A percentile compares a stretch with the other conserved stretches of the same genome.
phyloP scores from a whole-genome alignment of 1,284 basidiomycete species.

The Agroathelia rolfsii region DNA sequence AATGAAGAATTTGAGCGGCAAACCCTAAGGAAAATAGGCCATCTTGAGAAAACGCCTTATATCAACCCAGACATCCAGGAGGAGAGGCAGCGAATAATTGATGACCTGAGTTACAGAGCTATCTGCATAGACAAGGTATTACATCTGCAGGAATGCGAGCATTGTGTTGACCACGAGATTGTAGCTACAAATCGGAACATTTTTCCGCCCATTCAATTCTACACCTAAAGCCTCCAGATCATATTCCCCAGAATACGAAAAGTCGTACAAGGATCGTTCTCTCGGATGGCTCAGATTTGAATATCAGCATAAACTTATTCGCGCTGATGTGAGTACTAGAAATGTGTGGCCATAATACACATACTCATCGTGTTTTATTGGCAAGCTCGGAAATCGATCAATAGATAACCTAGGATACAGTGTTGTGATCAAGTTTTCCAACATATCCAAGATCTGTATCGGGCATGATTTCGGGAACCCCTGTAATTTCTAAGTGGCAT shows the following conservation, averaged over 20 bases:
- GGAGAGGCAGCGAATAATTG: conserved; percentile 35
- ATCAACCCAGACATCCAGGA: conserved; percentile 50
- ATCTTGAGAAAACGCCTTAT: conserved; percentile 49
- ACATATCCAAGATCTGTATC: conserved; percentile 47
- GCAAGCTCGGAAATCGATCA: conserved; percentile 44
- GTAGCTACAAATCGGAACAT: conserved; percentile 22
- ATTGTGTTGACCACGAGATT: too few relatives aligned
- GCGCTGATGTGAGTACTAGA: conserved; percentile 46
- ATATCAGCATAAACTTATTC: conserved; percentile 55
- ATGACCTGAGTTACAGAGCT: conserved; percentile 33
- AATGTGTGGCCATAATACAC: conserved; percentile 3
- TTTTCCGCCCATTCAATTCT: conserved; percentile 20
- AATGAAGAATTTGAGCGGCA: too few relatives aligned
- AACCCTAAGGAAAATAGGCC: too few relatives aligned
- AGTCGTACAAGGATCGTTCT: conserved; percentile 29
- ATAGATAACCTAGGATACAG: conserved; percentile 39
- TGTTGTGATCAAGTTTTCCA: conserved; percentile 45
- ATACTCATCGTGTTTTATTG: conserved; percentile 3
- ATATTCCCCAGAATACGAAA: conserved; percentile 59
- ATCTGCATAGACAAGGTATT: too few relatives aligned
- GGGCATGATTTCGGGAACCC: conserved; percentile 41
- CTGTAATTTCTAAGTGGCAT: conserved; percentile 20
- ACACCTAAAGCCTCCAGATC: conserved; percentile 30
- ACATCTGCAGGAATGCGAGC: too few relatives aligned
- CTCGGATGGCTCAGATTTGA: conserved; percentile 48